Evolutionary conservation across 2,329 filamentous ascomycete species (phyloP), one percentile per base, ranked within the genome.

Genomic region (Botrytis byssoidea): DNA sequence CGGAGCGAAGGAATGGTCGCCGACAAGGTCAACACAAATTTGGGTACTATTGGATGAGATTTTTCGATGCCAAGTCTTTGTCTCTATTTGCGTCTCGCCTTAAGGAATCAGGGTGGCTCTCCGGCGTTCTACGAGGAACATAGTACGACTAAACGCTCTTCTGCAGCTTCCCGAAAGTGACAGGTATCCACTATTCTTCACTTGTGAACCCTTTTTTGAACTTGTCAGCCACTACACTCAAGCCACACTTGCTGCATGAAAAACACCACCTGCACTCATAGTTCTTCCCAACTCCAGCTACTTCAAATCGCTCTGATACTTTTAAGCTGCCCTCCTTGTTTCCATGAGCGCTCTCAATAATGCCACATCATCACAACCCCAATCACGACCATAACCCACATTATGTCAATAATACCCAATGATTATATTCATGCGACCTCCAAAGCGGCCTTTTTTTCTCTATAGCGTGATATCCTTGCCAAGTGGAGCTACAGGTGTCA

Each of bases 1-100:
- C 66, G 66, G 32, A 32, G 48, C 25, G 48, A 69, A 69, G 66
- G 66, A 69, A 20, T 57, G 66, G 66, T 69, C 66, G 66, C 66
- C 66, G 66, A 69, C 4, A 64, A 20, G 61, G 61, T 16, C 66
- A 69, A 57, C 20, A 12, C 14, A 42, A 64, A 68, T 57, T 42
- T 25, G 48, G 6, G n/a, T 1, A 57, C 29, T 16, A 57, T 69
- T 57, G 48, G 37, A 69, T 32, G n/a, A 69, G 48, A 32, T 20
- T 57, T 32, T 16, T 42, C 37, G 18, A 44, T 32, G 5, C 4
- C 22, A 42, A 51, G 29, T 68, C 25, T 42, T 25, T 25, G 20
- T 69, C 42, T 42, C 18, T 44, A n/a, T 22, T 69, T 16, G 66
- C 37, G 35, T 12, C 42, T 32, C 16, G 55, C 40, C 48, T 42